Conservation (phyloP, 305 asterid genomes). For the Salvia sclarea region DNA sequence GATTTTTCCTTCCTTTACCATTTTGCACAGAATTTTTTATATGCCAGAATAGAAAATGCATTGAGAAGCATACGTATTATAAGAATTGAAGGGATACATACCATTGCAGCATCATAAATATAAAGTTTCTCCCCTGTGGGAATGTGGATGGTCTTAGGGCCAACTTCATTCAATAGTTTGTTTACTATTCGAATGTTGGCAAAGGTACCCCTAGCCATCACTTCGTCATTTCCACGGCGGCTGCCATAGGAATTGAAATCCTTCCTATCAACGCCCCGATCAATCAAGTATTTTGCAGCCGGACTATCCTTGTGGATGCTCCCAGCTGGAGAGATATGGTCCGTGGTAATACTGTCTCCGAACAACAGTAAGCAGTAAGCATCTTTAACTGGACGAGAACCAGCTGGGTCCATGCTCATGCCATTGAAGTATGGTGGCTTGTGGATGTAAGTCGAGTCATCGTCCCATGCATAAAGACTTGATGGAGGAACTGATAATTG, state of each 20-base stretch:
- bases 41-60: too few species aligned
- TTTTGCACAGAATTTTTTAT: too few species aligned
- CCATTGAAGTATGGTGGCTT: conserved; percentile 88
- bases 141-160: conserved; percentile 85
- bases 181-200: conserved; percentile 83
- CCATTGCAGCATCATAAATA: conserved; percentile 87
- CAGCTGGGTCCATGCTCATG: conserved; percentile 85
- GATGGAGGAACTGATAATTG: conserved; percentile 69
- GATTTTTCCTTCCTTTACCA: too few species aligned
- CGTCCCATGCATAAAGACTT: conserved; percentile 76
- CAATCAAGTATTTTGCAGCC: conserved; percentile 78
- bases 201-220: conserved; percentile 95
- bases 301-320: conserved; percentile 91
- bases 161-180: conserved; percentile 79
- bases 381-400: conserved; percentile 74
- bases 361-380: conserved; percentile 81
- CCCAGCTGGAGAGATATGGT: conserved; percentile 96
- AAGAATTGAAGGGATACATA: too few species aligned
- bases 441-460: conserved; percentile 80
- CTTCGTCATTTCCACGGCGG: conserved; percentile 94
- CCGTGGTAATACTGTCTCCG: conserved; percentile 96
- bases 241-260: conserved; percentile 94
- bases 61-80: too few species aligned
- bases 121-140: conserved; percentile 81
- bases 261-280: conserved; percentile 71